Percentiles rank a stretch among this genome's conserved stretches.
Conservation (phyloP, 2,329 filamentous ascomycete species). For the Tolypocladium guangdongense region DNA sequence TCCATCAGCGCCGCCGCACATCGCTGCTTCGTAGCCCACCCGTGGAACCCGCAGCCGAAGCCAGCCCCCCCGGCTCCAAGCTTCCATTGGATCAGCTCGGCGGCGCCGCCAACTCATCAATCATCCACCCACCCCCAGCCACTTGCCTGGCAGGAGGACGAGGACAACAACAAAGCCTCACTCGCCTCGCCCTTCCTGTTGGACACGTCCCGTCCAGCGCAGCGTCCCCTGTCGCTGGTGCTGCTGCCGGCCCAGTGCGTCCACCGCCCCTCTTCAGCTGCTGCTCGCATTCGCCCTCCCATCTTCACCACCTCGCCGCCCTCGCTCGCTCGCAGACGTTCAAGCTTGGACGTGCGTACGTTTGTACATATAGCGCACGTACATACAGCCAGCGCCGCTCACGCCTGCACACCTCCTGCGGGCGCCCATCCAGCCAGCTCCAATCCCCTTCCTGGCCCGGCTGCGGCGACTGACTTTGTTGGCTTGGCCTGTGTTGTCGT, state of each 20-base stretch:
- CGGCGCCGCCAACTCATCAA: slow-evolving; percentile 30
- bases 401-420: not conserved
- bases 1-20: slow-evolving; percentile 1
- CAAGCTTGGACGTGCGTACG: not conserved
- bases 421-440: not conserved
- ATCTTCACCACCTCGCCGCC: not conserved
- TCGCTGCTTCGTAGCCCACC: slow-evolving; percentile 4
- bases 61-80: slow-evolving; percentile 14
- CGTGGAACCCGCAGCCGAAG: slow-evolving; percentile 5
- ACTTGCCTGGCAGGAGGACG: not conserved
- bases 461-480: not conserved
- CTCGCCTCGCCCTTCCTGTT: not conserved
- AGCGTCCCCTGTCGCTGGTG: not conserved
- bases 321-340: not conserved
- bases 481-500: not conserved
- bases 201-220: no score
- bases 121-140: slow-evolving; percentile 7
- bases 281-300: not conserved
- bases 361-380: not conserved
- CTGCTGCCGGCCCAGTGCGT: not conserved
- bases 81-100: slow-evolving; percentile 23
- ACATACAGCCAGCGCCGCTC: not conserved
- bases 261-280: not conserved
- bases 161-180: not conserved
- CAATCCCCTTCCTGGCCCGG: not conserved